A percentile compares a stretch with the other conserved stretches of the same genome.
phyloP scores from a whole-genome alignment of 306 rosid genomes.

The Acacia confusa region DNA sequence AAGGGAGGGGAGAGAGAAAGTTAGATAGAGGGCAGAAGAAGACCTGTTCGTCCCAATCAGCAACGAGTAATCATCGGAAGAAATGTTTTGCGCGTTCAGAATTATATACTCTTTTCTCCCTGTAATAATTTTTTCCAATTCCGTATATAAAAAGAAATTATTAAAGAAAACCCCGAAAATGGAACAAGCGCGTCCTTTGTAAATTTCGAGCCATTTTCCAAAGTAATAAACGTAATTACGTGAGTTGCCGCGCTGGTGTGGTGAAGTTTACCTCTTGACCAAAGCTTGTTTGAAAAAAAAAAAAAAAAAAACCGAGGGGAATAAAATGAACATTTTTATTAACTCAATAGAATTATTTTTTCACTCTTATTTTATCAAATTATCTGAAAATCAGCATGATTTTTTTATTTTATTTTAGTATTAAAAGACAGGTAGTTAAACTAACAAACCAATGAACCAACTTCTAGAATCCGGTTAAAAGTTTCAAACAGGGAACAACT shows the following conservation, averaged over 20 bases:
- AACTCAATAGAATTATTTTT: no score
- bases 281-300: background rate
- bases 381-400: no score
- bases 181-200: background rate
- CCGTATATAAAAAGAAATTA: background rate
- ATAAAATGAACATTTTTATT: no score
- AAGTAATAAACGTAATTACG: background rate
- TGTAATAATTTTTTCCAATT: background rate
- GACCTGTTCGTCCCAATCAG: conserved; percentile 4
- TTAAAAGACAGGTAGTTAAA: no score
- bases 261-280: no score
- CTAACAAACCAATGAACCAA: no score
- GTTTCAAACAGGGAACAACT: no score
- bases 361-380: no score
- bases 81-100: background rate
- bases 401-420: no score
- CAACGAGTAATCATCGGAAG: background rate
- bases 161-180: background rate
- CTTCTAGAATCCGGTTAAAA: no score
- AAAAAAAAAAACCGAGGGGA: no score
- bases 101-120: background rate
- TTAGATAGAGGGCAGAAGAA: background rate
- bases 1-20: conserved; percentile 21
- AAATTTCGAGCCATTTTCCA: background rate
- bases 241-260: background rate